phyloP scores from a whole-genome alignment of 2,329 filamentous ascomycete genomes.

The Aspergillus persii region DNA sequence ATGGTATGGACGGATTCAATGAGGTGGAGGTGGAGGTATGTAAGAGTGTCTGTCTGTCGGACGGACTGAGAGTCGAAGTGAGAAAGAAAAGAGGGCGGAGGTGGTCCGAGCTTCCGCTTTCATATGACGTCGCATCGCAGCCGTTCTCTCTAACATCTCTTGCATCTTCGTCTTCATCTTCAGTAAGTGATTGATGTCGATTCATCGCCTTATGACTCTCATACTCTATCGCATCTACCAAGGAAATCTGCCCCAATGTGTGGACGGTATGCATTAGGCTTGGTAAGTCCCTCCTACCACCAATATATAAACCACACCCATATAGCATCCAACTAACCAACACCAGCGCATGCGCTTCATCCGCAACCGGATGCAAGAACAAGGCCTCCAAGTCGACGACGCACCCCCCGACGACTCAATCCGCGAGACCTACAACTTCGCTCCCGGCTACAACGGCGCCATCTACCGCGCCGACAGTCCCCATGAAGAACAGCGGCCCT shows the following conservation, averaged over 20 bases:
- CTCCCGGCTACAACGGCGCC: slow-evolving; percentile 78
- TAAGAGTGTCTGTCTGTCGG: background rate
- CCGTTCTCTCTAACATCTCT: background rate
- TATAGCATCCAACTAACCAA: slow-evolving; percentile 7
- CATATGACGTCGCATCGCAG: background rate
- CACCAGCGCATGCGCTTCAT: slow-evolving; percentile 72
- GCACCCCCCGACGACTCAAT: slow-evolving; percentile 68
- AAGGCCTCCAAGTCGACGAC: slow-evolving; percentile 70
- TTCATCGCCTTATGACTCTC: background rate
- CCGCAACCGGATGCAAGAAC: slow-evolving; percentile 68
- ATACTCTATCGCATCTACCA: background rate
- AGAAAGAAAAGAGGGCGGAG: background rate
- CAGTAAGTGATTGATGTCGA: background rate
- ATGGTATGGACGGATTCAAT: background rate
- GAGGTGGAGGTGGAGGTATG: background rate
- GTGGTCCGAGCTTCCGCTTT: background rate
- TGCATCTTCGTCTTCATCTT: background rate
- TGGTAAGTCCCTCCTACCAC: slow-evolving; percentile 43
- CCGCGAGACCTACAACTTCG: slow-evolving; percentile 86
- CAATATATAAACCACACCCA: background rate
- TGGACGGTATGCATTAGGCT: slow-evolving; percentile 63
- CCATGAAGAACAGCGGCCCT: slow-evolving; percentile 37
- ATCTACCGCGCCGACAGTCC: slow-evolving; percentile 77
- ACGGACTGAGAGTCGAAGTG: background rate
- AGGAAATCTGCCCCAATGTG: slow-evolving; percentile 56